Evolutionary conservation across 139 green algal species (phyloP).

Genomic region (Tetraselmis striata): DNA sequence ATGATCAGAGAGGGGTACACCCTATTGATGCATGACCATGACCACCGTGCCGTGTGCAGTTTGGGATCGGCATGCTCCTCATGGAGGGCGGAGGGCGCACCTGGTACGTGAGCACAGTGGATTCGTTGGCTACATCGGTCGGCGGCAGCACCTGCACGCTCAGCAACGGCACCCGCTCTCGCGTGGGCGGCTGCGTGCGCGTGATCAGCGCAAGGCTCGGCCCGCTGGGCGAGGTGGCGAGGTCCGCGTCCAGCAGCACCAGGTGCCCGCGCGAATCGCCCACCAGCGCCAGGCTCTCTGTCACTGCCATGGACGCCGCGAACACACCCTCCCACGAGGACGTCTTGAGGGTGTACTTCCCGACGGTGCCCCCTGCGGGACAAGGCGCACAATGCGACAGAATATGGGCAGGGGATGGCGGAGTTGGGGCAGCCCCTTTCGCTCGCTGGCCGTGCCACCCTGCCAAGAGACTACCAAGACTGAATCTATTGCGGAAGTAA

Average conservation of each 20-base stretch:
- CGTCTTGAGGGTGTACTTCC: neutral
- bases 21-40: too few relatives aligned
- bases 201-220: neutral
- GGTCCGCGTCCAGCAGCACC: neutral
- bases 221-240: neutral
- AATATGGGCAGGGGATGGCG: too few relatives aligned
- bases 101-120: neutral
- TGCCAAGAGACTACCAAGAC: too few relatives aligned
- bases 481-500: too few relatives aligned
- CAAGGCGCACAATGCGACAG: too few relatives aligned
- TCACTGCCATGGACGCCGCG: neutral
- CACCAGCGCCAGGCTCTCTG: neutral
- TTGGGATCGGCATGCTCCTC: too few relatives aligned
- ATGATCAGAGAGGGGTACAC: too few relatives aligned
- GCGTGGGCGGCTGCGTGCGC: neutral
- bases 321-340: neutral
- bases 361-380: neutral
- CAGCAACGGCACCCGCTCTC: neutral
- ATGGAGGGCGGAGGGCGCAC: neutral
- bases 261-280: neutral
- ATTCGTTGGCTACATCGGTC: neutral
- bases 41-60: too few relatives aligned
- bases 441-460: too few relatives aligned
- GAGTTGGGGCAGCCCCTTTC: too few relatives aligned
- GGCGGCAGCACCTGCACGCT: neutral